Evolutionary conservation across 202 grass and related monocot species (phyloP).

Genomic region (Setaria italica): DNA sequence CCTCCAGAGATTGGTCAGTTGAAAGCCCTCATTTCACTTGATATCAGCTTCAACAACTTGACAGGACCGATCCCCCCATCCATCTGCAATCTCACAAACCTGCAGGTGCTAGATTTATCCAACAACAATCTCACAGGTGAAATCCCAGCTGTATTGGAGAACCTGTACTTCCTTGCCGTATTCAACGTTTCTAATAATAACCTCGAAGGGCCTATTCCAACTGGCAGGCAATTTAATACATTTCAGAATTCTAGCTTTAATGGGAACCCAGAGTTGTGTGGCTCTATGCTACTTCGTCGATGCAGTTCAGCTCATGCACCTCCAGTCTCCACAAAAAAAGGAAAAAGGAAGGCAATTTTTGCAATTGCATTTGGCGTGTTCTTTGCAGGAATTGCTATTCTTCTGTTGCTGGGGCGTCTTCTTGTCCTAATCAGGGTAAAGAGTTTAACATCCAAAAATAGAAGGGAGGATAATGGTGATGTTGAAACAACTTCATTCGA

Average conservation of each 20-base stretch:
- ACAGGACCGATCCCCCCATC: conserved; percentile 55
- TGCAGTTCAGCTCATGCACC: conserved; percentile 12
- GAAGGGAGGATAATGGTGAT: not conserved
- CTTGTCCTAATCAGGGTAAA: conserved; percentile 2
- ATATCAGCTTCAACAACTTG: conserved; percentile 70
- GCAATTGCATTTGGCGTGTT: conserved; percentile 47
- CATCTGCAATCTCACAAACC: conserved; percentile 50
- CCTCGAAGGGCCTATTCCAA: conserved; percentile 46
- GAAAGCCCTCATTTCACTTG: conserved; percentile 45
- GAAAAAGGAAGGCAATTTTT: conserved; percentile 23
- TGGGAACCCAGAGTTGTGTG: conserved; percentile 48
- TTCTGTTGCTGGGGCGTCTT: conserved; percentile 44
- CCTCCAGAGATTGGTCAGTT: conserved; percentile 52
- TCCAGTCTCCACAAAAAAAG: not conserved
- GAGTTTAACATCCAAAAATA: not conserved
- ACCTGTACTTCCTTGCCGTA: conserved; percentile 37
- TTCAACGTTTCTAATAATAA: conserved; percentile 58
- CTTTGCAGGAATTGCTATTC: conserved; percentile 30
- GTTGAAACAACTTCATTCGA: conserved; percentile 23
- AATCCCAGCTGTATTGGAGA: conserved; percentile 36
- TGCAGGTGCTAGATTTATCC: conserved; percentile 67
- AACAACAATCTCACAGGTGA: conserved; percentile 43
- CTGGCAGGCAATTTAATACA: conserved; percentile 42
- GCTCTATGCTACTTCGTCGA: not conserved
- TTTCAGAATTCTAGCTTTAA: conserved; percentile 41